Evolutionary conservation across 176 grass and related monocot species (phyloP), one percentile per base, ranked within the genome.

Genomic region (Aegilops tauschii): DNA sequence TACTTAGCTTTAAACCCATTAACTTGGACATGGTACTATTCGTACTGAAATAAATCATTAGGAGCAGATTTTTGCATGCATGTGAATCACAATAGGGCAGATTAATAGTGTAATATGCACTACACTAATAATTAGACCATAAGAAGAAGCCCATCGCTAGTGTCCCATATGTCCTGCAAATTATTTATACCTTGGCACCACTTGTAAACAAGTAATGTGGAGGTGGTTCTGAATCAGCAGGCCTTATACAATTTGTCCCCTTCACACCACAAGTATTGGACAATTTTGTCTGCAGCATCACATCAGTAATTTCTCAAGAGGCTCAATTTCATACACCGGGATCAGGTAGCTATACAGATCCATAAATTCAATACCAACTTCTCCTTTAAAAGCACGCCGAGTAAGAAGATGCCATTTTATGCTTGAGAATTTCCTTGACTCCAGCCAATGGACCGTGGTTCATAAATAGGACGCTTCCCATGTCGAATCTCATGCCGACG

Each of bases 261-360:
- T 45, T 45, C 10, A 45, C 3, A 4, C 42, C 42, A 3, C 42
- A 45, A 45, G 42, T 45, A 45, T 12, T 45, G 10, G 42, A 12
- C 42, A 58, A 58, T 18, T 18, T 18, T 97, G 93, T 62, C 42
- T 45, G 42, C 42, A 45, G 11, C 42, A 12, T 45, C 23, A 25
- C 23, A 25, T 25, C 23, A 25, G 23, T 25, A 25, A 25, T 25
- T 25, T 25, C 23, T 95, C 93, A 78, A 95, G 88, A 80, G 93
- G 91, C 72, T 97, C 95, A 71, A 95, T 97, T 97, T 97, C 93
- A 88, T 97, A 97, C 28, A 97, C 95, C 20, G 89, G 95, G 84
- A 97, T 97, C 84, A 97, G 80, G 78, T 97, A 97, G 76, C 92
- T 97, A 73, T 93, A 97, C 16, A 95, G 95, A 62, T 97, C 93